Conservation (phyloP, 2,329 filamentous ascomycete genomes). For the Penicillium frequentans region DNA sequence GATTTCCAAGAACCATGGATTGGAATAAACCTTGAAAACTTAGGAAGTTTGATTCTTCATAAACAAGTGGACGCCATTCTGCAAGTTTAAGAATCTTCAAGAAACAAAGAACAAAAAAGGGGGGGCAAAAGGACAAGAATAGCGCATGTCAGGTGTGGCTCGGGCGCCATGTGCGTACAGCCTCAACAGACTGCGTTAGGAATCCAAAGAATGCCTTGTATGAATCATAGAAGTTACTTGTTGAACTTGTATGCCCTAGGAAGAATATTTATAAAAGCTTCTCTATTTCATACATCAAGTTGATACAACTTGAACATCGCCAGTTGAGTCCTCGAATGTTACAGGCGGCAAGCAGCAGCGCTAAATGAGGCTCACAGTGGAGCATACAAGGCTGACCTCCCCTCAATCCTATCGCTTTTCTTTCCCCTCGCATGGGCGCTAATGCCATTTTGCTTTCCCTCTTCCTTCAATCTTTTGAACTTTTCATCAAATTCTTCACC, state of each 20-base stretch:
- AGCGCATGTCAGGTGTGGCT: background rate
- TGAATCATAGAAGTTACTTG: too few species aligned
- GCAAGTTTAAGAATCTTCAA: background rate
- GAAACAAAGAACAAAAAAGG: background rate
- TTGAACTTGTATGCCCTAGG: too few species aligned
- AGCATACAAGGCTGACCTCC: conserved; percentile 9
- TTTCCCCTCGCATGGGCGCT: background rate
- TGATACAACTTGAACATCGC: too few species aligned
- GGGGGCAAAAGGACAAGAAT: background rate
- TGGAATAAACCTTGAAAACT: background rate
- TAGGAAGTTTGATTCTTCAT: background rate
- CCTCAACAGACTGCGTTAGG: background rate
- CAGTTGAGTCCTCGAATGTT: background rate
- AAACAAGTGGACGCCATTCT: background rate
- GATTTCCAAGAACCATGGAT: background rate
- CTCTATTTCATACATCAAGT: background rate
- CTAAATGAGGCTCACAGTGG: conserved; percentile 10
- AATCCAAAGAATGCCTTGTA: background rate
- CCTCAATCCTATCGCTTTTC: background rate
- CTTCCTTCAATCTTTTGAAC: background rate
- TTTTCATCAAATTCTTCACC: background rate
- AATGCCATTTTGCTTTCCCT: background rate
- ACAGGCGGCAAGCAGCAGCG: background rate
- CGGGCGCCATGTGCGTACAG: background rate
- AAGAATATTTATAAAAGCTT: too few species aligned